Evolutionary conservation across 495 filamentous ascomycete genomes (phyloP).

Genomic region (Annulohypoxylon moriforme): DNA sequence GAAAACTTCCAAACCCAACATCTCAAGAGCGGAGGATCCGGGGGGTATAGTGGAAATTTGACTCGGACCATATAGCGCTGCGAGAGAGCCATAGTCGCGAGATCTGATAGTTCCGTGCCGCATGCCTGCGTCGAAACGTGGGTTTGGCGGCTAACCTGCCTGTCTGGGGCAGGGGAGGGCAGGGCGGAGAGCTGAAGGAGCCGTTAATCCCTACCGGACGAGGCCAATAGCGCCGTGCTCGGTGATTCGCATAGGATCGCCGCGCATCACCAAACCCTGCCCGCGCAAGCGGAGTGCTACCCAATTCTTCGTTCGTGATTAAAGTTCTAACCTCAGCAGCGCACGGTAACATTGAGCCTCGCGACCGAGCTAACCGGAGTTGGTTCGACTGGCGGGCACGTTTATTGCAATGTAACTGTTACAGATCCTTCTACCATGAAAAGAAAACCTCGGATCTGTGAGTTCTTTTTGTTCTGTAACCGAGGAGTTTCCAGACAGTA

Average conservation of each 20-base stretch:
- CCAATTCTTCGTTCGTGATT: neutral
- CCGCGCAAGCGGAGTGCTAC: neutral
- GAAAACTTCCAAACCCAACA: neutral
- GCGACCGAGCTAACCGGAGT: neutral
- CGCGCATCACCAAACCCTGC: neutral
- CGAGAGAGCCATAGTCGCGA: neutral
- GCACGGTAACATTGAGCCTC: neutral
- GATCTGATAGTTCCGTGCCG: neutral
- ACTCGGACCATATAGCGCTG: neutral
- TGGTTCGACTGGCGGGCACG: neutral
- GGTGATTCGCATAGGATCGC: constrained; percentile 8
- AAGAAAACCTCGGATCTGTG: neutral
- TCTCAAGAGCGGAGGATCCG: neutral
- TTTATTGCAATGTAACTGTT: constrained; percentile 7
- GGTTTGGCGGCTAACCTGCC: neutral
- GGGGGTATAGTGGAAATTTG: neutral
- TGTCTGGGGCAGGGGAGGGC: neutral
- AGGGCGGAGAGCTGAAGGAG: neutral
- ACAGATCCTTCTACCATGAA: constrained; percentile 7
- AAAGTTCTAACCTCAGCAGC: constrained; percentile 4
- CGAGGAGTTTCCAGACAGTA: neutral
- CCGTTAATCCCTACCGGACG: neutral
- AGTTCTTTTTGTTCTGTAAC: neutral
- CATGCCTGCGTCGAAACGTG: neutral
- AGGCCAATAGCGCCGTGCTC: neutral